Evolutionary conservation across 208 protist genomes (phyloP).

Genomic region (Acanthamoeba lenticulata): DNA sequence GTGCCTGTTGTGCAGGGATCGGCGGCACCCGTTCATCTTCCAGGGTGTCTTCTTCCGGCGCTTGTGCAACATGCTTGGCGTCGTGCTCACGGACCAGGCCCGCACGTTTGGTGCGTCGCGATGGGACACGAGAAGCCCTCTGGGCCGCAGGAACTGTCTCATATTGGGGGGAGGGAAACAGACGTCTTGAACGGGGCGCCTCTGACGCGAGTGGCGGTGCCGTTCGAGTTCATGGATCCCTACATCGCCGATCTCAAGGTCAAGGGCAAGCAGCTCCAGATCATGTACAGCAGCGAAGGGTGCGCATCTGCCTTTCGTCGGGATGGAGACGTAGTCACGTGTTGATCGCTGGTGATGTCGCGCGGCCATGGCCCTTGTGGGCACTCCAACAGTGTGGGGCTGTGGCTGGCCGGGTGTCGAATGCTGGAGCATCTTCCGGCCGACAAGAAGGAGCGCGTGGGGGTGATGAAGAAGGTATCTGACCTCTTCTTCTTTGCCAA

Average conservation of each 20-base stretch:
- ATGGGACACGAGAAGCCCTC: too few species aligned
- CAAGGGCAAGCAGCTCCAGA: constrained; percentile 27
- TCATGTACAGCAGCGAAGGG: constrained; percentile 48
- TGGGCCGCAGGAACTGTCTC: too few species aligned
- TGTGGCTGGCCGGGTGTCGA: not conserved
- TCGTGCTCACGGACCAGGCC: constrained; percentile 34
- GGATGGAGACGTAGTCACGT: too few species aligned
- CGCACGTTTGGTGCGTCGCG: constrained; percentile 13
- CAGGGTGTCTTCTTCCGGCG: constrained; percentile 42
- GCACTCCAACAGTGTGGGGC: not conserved
- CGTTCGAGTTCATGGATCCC: constrained; percentile 39
- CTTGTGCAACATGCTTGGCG: constrained; percentile 18
- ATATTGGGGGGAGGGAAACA: not conserved
- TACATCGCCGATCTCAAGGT: constrained; percentile 7
- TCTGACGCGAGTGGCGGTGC: not conserved
- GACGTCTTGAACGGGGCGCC: constrained; percentile 21
- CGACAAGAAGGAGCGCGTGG: not conserved
- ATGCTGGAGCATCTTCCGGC: not conserved
- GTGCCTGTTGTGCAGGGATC: not conserved
- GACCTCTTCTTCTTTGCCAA: constrained; percentile 11
- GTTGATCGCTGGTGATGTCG: too few species aligned
- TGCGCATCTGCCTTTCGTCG: not conserved
- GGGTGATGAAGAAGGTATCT: not conserved
- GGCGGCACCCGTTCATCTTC: constrained; percentile 17
- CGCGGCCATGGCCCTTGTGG: not conserved